phyloP scores from a whole-genome alignment of 345 rosid genomes.

The Abelmoschus esculentus region DNA sequence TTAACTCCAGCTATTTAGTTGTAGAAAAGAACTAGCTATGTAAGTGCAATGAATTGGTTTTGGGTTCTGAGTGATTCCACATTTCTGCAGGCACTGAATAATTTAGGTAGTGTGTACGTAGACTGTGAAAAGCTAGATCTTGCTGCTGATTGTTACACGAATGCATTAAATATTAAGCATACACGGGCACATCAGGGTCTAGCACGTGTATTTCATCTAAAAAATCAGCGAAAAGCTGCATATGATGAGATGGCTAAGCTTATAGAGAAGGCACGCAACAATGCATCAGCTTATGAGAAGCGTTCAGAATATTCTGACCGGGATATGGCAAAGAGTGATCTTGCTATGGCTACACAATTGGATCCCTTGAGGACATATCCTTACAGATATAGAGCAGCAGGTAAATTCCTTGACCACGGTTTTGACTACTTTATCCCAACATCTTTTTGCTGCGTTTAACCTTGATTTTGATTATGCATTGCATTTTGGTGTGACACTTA shows the following conservation, averaged over 20 bases:
- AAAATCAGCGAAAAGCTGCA: constrained; percentile 76
- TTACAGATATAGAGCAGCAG: constrained; percentile 96
- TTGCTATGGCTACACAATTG: constrained; percentile 61
- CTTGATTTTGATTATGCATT: not conserved
- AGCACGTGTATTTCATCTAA: constrained; percentile 84
- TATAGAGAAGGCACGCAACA: constrained; percentile 83
- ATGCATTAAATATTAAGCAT: constrained; percentile 88
- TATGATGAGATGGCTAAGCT: constrained; percentile 95
- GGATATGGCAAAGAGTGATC: constrained; percentile 85
- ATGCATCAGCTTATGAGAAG: constrained; percentile 92
- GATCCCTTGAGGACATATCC: constrained; percentile 98
- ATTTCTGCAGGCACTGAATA: constrained; percentile 76
- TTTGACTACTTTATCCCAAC: not conserved
- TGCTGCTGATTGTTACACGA: constrained; percentile 84
- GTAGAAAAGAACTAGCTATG: not conserved
- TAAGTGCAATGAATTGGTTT: not conserved
- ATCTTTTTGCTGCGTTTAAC: not conserved
- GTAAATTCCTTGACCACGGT: constrained; percentile 21
- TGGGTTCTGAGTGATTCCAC: constrained; percentile 8
- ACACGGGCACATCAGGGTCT: constrained; percentile 99
- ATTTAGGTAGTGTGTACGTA: constrained; percentile 77
- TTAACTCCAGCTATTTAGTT: not conserved
- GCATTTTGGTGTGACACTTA: not conserved
- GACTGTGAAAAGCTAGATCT: constrained; percentile 88
- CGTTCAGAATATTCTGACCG: constrained; percentile 96